These are phyloP conservation scores for Solanum habrochaites DNA, from an alignment of 257 asterid genomes.

Conservation along the genomic window DNA sequence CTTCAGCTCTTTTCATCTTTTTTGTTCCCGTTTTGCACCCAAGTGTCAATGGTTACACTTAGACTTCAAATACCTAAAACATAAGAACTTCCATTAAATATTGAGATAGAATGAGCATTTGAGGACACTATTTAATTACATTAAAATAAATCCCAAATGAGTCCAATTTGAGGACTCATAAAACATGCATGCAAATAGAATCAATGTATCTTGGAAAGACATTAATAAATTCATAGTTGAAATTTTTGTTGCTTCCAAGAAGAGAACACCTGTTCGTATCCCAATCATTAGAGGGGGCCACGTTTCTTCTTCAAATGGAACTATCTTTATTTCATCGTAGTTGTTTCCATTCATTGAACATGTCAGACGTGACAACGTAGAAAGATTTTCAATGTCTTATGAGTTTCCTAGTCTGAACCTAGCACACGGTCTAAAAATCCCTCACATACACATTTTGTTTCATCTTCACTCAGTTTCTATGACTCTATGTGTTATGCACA, in stretches of 20 bases:
- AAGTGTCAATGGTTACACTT: no score
- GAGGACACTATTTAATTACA: no score
- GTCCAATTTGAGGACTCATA: no score
- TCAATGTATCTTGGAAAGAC: constrained; percentile 22
- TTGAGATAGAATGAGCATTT: no score
- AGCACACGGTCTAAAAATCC: constrained; percentile 48
- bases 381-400: constrained; percentile 17
- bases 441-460: constrained; percentile 24
- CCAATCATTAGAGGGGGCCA: constrained; percentile 52
- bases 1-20: no score
- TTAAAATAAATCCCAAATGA: no score
- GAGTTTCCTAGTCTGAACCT: constrained; percentile 24
- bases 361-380: constrained; percentile 40
- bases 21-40: no score
- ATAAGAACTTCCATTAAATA: no score
- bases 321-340: constrained; percentile 7
- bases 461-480: constrained; percentile 17
- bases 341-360: constrained; percentile 9
- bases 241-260: constrained; percentile 4
- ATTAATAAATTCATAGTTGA: constrained; percentile 33
- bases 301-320: constrained; percentile 46
- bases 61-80: no score
- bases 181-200: constrained; percentile 20
- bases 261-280: constrained; percentile 24
- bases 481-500: constrained; percentile 46